Conservation (phyloP, 2,329 filamentous ascomycete species). For the Rutstroemia sp. region DNA sequence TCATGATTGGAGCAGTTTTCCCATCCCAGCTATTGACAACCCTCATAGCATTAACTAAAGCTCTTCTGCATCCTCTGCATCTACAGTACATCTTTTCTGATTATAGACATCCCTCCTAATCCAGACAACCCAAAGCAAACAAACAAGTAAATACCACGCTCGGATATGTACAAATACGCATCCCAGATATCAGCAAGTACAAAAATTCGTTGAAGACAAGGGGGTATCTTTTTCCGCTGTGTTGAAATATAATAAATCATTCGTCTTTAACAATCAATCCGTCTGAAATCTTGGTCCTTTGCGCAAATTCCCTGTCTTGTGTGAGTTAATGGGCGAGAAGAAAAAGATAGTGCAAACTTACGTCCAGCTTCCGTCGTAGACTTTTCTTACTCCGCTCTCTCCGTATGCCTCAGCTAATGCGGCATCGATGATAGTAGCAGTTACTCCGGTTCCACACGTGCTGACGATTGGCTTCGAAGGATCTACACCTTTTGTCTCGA, state of each 20-base stretch:
- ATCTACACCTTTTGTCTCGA: constrained; percentile 74
- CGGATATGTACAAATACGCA: neutral
- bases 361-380: constrained; percentile 99
- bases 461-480: constrained; percentile 74
- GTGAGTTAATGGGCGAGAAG: constrained; percentile 3
- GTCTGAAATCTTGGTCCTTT: constrained; percentile 53
- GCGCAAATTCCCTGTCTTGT: constrained; percentile 54
- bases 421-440: constrained; percentile 83
- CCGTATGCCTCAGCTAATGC: constrained; percentile 76
- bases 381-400: constrained; percentile 54
- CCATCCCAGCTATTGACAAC: no score
- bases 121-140: neutral
- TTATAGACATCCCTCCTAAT: no score
- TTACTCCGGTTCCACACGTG: constrained; percentile 90
- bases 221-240: constrained; percentile 5
- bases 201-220: constrained; percentile 7
- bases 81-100: no score
- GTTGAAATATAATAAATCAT: constrained; percentile 12
- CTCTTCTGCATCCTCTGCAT: no score
- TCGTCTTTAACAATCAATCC: constrained; percentile 50
- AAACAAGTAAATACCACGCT: neutral
- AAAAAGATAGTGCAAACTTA: constrained; percentile 43
- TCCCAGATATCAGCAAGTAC: constrained; percentile 4
- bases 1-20: no score
- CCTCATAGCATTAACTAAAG: no score